Base-by-base conservation (phyloP, 768 basidiomycete species). In the Trametes meyenii region DNA sequence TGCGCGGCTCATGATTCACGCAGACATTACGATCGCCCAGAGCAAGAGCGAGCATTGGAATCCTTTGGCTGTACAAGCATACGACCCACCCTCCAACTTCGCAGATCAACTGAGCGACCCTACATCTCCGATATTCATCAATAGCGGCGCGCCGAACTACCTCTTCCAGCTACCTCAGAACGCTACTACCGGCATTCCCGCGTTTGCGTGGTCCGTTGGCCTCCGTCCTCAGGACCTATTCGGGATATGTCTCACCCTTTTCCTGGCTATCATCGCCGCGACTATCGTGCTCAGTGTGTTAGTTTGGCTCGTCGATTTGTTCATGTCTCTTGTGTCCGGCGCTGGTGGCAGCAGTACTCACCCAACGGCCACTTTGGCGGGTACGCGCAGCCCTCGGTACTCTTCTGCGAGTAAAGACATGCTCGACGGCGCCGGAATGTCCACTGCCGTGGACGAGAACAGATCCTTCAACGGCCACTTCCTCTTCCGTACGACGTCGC, bases 161-260 rank as follows among this genome's bases (percentile, higher is more conserved):
- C 78, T 96, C 46, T 92, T 90, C 77, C 83, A 82, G 60, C 83
- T 92, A 58, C 88, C 89, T 10, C 67, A 76, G 13, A 79, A 86
- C 66, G 76, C 81, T 7, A 81, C 87, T 0, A 67, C 77, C 8
- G 96, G 96, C 2, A 86, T 99, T 46, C 78, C 85, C 16, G 88
- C 90, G 2, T 96, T 96, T 71, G 92, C 95, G 1, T 88, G 87
- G 70, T 82, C 91, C 13, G 77, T 96, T 43, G 97, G 96, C 33
- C 71, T 98, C 5, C 85, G 86, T 13, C 90, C 91, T 1, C 81
- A 86, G 69, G 90, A 97, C 70, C 79, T 95, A 49, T 93, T 97
- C 69, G 83, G 83, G 21, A 86, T 89, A 53, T 94, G 91, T 72
- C 76, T 95, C n/a, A 77, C 85, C 40, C 75, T 98, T 55, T 96